A percentile compares a stretch with the other conserved stretches of the same genome.
Conservation (phyloP, 2,329 filamentous ascomycete genomes). For the Aspergillus fijiensis region DNA sequence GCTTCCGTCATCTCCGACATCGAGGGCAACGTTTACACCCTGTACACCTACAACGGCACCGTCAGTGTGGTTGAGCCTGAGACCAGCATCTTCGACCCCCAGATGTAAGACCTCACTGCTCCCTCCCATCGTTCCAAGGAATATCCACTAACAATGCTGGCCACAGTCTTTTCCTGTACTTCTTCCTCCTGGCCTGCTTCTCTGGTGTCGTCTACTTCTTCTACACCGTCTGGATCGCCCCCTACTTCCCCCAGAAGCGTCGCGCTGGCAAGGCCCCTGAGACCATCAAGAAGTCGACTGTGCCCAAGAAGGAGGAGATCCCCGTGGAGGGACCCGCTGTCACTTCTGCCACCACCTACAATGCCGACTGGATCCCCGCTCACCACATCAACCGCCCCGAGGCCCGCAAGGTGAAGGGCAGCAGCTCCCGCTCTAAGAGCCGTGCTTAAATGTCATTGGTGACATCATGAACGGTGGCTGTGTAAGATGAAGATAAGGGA, state of each 20-base stretch:
- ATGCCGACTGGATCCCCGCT: slow-evolving; percentile 90
- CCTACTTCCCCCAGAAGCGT: slow-evolving; percentile 85
- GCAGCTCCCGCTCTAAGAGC: slow-evolving; percentile 36
- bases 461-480: slow-evolving; percentile 5
- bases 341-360: slow-evolving; percentile 72
- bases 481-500: slow-evolving; percentile 6
- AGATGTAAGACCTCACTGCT: slow-evolving; percentile 64
- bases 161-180: slow-evolving; percentile 89
- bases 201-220: slow-evolving; percentile 86
- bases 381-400: slow-evolving; percentile 85
- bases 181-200: slow-evolving; percentile 79
- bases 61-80: slow-evolving; percentile 87
- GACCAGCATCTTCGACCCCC: slow-evolving; percentile 87
- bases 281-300: slow-evolving; percentile 61
- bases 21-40: slow-evolving; percentile 69
- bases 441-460: slow-evolving; percentile 28
- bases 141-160: slow-evolving; percentile 8
- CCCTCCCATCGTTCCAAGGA: background rate
- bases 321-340: slow-evolving; percentile 68
- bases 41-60: slow-evolving; percentile 76
- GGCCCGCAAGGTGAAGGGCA: slow-evolving; percentile 60
- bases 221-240: slow-evolving; percentile 96
- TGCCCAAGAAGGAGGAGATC: slow-evolving; percentile 67
- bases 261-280: slow-evolving; percentile 62
- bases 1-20: slow-evolving; percentile 69